These are phyloP conservation scores for Millerago galiae DNA, from an alignment of 805 yeast species.

Conservation along the genomic window DNA sequence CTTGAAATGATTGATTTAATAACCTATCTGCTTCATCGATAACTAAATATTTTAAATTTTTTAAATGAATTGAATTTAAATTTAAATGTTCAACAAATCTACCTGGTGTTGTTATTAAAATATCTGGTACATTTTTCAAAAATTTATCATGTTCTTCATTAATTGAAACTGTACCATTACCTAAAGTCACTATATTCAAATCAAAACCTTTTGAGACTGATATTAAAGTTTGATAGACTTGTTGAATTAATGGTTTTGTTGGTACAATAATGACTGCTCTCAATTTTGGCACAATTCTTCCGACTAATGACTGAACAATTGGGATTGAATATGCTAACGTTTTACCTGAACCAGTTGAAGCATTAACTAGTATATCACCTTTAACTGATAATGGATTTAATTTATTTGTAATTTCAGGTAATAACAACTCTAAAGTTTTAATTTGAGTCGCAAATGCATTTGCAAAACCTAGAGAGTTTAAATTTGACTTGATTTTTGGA, in stretches of 20 bases:
- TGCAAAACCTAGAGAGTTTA: slow-evolving; percentile 38
- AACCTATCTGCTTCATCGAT: slow-evolving; percentile 81
- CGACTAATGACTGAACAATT: slow-evolving; percentile 58
- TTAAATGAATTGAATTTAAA: slow-evolving; percentile 36
- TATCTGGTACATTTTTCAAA: slow-evolving; percentile 47
- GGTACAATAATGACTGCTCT: slow-evolving; percentile 83
- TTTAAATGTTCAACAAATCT: slow-evolving; percentile 71
- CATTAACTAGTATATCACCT: slow-evolving; percentile 83
- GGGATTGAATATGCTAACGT: slow-evolving; percentile 88
- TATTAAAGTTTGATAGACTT: slow-evolving; percentile 64
- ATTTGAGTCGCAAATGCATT: slow-evolving; percentile 76
- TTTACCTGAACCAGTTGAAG: slow-evolving; percentile 95
- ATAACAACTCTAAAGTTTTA: slow-evolving; percentile 50
- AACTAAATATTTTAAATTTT: slow-evolving; percentile 53
- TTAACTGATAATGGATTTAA: slow-evolving; percentile 23
- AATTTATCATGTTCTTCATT: slow-evolving; percentile 57
- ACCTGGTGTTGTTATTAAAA: slow-evolving; percentile 71
- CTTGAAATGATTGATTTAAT: slow-evolving; percentile 85
- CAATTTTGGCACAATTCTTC: slow-evolving; percentile 62
- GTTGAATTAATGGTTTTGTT: slow-evolving; percentile 79
- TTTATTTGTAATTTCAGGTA: slow-evolving; percentile 34
- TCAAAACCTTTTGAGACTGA: slow-evolving; percentile 60
- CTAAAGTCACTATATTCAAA: slow-evolving; percentile 54
- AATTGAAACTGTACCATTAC: slow-evolving; percentile 44
- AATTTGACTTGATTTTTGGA: slow-evolving; percentile 37